phyloP scores from a whole-genome alignment of 2,329 filamentous ascomycete species.

The Exophiala calicioides region DNA sequence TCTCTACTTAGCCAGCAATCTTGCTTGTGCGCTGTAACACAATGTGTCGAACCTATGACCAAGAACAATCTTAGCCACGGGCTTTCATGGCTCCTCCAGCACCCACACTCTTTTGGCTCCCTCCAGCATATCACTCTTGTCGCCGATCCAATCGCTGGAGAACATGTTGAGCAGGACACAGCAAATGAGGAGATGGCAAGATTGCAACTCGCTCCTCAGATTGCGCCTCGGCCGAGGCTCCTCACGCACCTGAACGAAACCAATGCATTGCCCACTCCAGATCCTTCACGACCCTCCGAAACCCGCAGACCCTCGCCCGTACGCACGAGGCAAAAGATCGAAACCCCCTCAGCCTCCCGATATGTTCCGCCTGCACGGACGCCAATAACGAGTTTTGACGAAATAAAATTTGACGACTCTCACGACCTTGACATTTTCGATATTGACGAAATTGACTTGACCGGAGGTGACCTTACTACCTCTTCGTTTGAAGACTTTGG shows the following conservation, averaged over 20 bases:
- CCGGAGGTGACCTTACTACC: conserved; percentile 35
- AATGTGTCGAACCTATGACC: conserved; percentile 45
- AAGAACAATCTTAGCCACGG: conserved; percentile 49
- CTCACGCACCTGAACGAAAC: conserved; percentile 26
- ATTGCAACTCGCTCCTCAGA: conserved; percentile 44
- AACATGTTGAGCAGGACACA: conserved; percentile 17
- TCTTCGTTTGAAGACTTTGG: conserved; percentile 46
- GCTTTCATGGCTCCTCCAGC: conserved; percentile 49
- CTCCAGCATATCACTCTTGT: conserved; percentile 25
- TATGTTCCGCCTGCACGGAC: conserved; percentile 12
- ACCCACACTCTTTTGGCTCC: conserved; percentile 36
- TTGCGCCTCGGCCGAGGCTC: conserved; percentile 43
- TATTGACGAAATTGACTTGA: conserved; percentile 47
- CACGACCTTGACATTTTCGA: conserved; percentile 34
- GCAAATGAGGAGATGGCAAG: conserved; percentile 44
- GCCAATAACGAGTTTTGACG: conserved; percentile 13
- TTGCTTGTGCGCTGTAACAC: conserved; percentile 9
- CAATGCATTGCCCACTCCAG: conserved; percentile 27
- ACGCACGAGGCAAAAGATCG: conserved; percentile 11
- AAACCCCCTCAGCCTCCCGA: conserved; percentile 29
- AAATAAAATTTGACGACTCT: conserved; percentile 24
- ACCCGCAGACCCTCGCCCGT: conserved; percentile 7
- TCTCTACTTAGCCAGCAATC: neutral
- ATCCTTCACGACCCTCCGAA: conserved; percentile 21
- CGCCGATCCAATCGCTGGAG: conserved; percentile 3